Conservation (phyloP, 345 rosid species). For the Anacardium occidentale region DNA sequence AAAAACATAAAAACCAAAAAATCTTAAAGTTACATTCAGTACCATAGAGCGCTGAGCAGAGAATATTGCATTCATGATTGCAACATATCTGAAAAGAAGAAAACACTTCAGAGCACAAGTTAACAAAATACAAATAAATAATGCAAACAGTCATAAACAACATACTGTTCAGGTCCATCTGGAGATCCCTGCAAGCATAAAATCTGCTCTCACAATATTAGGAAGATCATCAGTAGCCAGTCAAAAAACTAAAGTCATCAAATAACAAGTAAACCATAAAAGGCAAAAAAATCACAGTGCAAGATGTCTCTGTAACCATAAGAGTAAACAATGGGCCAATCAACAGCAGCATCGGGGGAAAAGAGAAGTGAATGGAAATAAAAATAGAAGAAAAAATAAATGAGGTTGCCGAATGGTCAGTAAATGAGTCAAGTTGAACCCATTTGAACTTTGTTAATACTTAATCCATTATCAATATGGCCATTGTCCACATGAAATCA, state of each 20-base stretch:
- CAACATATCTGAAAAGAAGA: constrained; percentile 72
- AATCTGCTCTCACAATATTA: constrained; percentile 52
- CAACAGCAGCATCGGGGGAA: neutral
- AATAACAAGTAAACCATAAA: constrained; percentile 1
- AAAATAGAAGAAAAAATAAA: too few species aligned
- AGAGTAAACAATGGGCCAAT: neutral
- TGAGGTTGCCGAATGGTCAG: neutral
- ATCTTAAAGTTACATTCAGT: constrained; percentile 15
- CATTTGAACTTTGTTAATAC: neutral
- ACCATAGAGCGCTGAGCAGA: constrained; percentile 93
- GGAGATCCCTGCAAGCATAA: constrained; percentile 96
- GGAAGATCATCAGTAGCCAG: constrained; percentile 10
- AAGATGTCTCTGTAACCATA: neutral
- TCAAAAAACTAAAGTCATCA: neutral
- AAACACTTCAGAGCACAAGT: constrained; percentile 15
- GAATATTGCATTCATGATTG: constrained; percentile 94
- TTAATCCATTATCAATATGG: neutral
- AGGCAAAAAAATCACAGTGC: neutral
- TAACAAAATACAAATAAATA: constrained; percentile 13
- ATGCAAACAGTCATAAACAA: constrained; percentile 20
- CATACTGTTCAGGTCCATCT: constrained; percentile 98
- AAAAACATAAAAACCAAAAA: constrained; percentile 8
- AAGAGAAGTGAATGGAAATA: neutral
- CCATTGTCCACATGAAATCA: too few species aligned
- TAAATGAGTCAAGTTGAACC: neutral